Conservation (phyloP, 2,329 filamentous ascomycete genomes). For the Elsinoe fawcettii region DNA sequence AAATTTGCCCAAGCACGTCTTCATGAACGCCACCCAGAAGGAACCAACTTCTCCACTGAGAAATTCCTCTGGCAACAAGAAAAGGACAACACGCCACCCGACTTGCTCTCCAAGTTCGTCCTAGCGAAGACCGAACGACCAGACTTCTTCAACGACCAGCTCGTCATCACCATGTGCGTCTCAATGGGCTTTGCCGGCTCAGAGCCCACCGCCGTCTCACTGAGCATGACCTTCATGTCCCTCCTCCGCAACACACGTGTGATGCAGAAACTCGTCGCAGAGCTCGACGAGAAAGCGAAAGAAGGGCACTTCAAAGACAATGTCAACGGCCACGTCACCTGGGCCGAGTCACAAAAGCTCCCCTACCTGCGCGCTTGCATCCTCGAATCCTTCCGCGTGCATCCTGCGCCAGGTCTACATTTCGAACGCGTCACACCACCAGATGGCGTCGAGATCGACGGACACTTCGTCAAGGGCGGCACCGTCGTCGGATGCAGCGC, state of each 20-base stretch:
- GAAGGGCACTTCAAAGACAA: conserved; percentile 1
- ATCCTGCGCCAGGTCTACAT: not conserved
- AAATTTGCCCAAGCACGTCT: conserved; percentile 4
- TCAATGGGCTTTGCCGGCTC: conserved; percentile 4
- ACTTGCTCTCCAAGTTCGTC: not conserved
- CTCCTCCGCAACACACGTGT: conserved; percentile 1
- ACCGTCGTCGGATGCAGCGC: conserved; percentile 17
- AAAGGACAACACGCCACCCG: not conserved
- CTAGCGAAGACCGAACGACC: not conserved
- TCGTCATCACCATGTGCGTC: not conserved
- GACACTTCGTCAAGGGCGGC: conserved; percentile 21
- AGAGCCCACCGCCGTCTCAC: not conserved
- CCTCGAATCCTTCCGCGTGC: not conserved
- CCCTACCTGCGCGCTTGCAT: conserved; percentile 6
- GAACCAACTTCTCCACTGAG: conserved; percentile 1
- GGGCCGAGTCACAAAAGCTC: not conserved
- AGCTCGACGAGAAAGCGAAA: not conserved
- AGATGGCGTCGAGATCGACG: not conserved
- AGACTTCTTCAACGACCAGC: conserved; percentile 5
- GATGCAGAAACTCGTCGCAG: not conserved
- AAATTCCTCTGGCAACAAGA: conserved; percentile 10
- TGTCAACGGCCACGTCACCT: not conserved
- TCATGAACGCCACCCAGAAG: conserved; percentile 3
- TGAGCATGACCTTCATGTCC: not conserved
- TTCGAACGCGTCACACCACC: not conserved